Conservation (phyloP, 2,329 filamentous ascomycete genomes). For the Akanthomyces lecanii region DNA sequence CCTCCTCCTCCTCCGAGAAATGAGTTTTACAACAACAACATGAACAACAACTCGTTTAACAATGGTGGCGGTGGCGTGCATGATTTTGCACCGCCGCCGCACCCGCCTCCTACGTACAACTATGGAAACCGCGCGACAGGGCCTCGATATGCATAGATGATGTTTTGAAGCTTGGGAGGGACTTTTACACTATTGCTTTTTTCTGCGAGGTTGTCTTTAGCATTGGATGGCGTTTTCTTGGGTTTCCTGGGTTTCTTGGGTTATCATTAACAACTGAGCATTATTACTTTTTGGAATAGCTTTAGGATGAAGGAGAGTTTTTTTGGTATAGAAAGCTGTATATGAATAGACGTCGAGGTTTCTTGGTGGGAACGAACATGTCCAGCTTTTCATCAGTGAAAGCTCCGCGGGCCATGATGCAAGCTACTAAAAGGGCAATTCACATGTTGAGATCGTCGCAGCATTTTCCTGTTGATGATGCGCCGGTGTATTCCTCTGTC, state of each 20-base stretch:
- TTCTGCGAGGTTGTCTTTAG: not conserved
- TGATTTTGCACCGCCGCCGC: constrained; percentile 7
- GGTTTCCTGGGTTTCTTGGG: not conserved
- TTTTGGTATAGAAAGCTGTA: not conserved
- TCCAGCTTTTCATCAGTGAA: too few relatives aligned
- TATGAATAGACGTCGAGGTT: not conserved
- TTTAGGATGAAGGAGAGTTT: not conserved
- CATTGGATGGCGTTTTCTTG: constrained; percentile 3
- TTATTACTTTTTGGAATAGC: not conserved
- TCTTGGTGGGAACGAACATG: too few relatives aligned
- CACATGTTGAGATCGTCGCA: too few relatives aligned
- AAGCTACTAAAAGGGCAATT: not conserved
- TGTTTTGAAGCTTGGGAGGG: not conserved
- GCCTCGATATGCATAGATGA: constrained; percentile 25
- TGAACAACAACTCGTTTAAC: not conserved
- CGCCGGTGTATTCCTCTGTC: too few relatives aligned
- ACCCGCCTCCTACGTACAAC: constrained; percentile 12
- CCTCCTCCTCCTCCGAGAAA: not conserved
- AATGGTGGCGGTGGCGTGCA: constrained; percentile 9
- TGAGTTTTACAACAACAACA: not conserved
- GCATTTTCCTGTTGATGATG: too few relatives aligned
- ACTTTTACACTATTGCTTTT: not conserved
- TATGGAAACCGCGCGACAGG: constrained; percentile 17
- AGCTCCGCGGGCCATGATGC: not conserved
- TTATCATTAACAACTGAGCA: not conserved